Base-by-base conservation (phyloP, 2,329 filamentous ascomycete species). In the Nemania diffusa region DNA sequence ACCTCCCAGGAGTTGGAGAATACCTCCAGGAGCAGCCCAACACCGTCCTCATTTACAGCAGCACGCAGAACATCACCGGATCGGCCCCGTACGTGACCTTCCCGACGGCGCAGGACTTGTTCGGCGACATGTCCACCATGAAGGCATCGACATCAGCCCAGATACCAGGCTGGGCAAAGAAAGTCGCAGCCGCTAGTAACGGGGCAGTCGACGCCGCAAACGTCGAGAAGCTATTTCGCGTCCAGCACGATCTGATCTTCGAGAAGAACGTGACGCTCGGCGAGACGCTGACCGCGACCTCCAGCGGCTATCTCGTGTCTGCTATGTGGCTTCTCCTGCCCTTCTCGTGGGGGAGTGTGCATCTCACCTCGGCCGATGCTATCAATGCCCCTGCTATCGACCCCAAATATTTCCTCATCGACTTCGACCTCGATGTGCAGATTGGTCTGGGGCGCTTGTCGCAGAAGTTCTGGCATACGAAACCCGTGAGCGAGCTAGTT, bases 21-120 rank as follows among this genome's bases (percentile, higher is more conserved):
- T 84, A 86, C 71, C 75, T 87, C 0, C 81, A 85, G 68, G 84
- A 87, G 56, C 85, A 88, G 72, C 75, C 85, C 15, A 76, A 76
- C 64, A 73, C 69, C 1, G 42, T 59, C 0, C 56, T 81, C 5
- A 46, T 66, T 5, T 80, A 76, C 55, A 68, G 60, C 9, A 70
- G 65, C 50, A 74, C 66, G 15, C 22, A 69, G 15, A 73, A 73
- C 8, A n/a, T 65, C 1, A 67, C 71, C 11, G 71, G 72, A 3
- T 69, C 60, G 5, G 71, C 72, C 0, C 76, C 76, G 0, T 80
- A 78, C 64, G 76, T 75, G 3, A 75, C 75, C 3, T 82, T 81
- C 29, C 64, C 74, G 9, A 80, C 76, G 1, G 78, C 77, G 0
- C 58, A 73, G 13, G 77, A 81, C 44, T 46, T 81, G 9, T 81